Evolutionary conservation across 176 grass and related monocot genomes (phyloP).

Genomic region (Oryza rufipogon): DNA sequence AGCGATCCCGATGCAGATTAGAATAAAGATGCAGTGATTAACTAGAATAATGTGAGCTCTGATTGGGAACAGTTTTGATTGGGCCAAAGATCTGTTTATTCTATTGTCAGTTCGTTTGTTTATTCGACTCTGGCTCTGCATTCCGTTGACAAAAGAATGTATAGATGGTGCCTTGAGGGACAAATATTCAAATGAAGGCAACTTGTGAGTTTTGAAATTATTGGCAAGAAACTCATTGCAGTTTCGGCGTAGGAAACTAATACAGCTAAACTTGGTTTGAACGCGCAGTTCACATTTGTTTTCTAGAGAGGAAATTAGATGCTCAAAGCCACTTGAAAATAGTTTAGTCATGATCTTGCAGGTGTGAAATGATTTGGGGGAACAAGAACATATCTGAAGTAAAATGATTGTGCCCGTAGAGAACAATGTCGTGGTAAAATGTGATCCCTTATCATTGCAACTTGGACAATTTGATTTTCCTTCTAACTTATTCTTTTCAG

Average conservation of each 20-base stretch:
- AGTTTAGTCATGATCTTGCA: conserved; percentile 1
- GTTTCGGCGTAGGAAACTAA: not conserved
- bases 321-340: conserved; percentile 15
- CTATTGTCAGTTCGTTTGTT: conserved; percentile 33
- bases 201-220: conserved; percentile 38
- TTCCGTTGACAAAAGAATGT: conserved; percentile 49
- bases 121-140: conserved; percentile 7
- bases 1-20: conserved; percentile 50
- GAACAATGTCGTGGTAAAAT: not conserved
- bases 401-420: conserved; percentile 11
- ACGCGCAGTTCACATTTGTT: conserved; percentile 11
- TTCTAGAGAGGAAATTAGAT: not conserved
- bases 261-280: conserved; percentile 45
- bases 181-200: conserved; percentile 52
- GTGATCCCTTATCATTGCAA: not conserved
- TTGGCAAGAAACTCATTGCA: not conserved
- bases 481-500: not conserved
- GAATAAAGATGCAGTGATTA: conserved; percentile 36
- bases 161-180: conserved; percentile 34
- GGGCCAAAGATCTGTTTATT: conserved; percentile 33
- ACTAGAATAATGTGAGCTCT: conserved; percentile 34
- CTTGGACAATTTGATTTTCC: not conserved
- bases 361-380: not conserved
- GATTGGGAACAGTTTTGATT: conserved; percentile 34
- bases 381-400: not conserved